Evolutionary conservation across 148 eudicot species (phyloP), one percentile per base, ranked within the genome.

Genomic region (Limonium bicolor): DNA sequence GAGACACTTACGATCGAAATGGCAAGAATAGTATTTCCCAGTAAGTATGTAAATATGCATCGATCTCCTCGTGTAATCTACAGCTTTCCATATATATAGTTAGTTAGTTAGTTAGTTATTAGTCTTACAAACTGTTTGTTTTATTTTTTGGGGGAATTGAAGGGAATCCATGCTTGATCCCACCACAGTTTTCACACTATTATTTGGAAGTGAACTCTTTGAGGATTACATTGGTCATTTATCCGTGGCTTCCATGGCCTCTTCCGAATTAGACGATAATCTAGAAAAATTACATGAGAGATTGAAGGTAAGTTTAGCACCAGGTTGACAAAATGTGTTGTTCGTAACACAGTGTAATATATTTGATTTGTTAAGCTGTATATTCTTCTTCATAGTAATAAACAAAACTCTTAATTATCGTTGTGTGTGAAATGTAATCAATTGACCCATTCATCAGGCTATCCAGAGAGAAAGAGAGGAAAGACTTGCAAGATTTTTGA

Each of bases 81-180:
- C n/a, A n/a, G n/a, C n/a, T n/a, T n/a, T n/a, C n/a, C n/a, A n/a
- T n/a, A n/a, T n/a, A n/a, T n/a, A n/a, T n/a, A n/a, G n/a, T n/a
- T n/a, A n/a, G n/a, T n/a, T n/a, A n/a, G n/a, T n/a, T n/a, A n/a
- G n/a, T n/a, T n/a, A n/a, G n/a, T n/a, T n/a, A n/a, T 29, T n/a
- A 29, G 33, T 29, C 33, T 29, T n/a, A 29, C 12, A n/a, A 29
- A 7, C 33, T 7, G 33, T 29, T 29, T 29, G 12, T 29, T 29
- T 29, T 29, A n/a, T 35, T 3, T 36, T 39, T 5, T 17, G 12
- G 9, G 20, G n/a, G n/a, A n/a, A 11, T 54, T 54, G 12, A 54
- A 90, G 97, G 72, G 97, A 84, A 12, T 64, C 81, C 3, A 90
- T 90, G 85, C 87, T 90, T 41, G 97, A 90, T 65, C 82, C 97